These are phyloP conservation scores for Hericium coralloides DNA, from an alignment of 768 basidiomycete genomes.

Conservation along the genomic window DNA sequence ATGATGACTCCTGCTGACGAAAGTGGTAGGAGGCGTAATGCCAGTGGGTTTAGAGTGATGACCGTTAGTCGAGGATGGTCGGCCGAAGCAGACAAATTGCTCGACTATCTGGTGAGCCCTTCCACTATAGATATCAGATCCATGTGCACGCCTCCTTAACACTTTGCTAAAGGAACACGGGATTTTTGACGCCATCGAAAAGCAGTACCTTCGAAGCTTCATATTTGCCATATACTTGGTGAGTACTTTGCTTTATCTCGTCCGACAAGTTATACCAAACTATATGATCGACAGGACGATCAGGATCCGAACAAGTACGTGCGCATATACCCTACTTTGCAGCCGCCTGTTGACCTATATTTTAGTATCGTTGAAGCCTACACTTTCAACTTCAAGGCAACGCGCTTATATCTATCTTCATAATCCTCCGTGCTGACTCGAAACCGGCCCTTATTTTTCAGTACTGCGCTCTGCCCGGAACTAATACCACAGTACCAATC, in stretches of 20 bases:
- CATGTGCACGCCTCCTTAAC: background rate
- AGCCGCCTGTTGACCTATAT: background rate
- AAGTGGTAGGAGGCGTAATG: slow-evolving; percentile 27
- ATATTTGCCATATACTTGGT: slow-evolving; percentile 83
- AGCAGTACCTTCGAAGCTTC: slow-evolving; percentile 77
- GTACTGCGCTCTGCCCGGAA: slow-evolving; percentile 66
- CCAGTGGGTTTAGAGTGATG: slow-evolving; percentile 67
- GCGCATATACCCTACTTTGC: slow-evolving; percentile 21
- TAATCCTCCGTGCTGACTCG: background rate
- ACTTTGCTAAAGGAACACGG: slow-evolving; percentile 56
- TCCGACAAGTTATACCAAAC: slow-evolving; percentile 1
- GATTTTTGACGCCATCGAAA: slow-evolving; percentile 80
- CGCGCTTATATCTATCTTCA: background rate
- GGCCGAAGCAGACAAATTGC: slow-evolving; percentile 71
- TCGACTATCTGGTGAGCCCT: slow-evolving; percentile 62
- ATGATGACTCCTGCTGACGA: slow-evolving; percentile 26
- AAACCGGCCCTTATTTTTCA: slow-evolving; percentile 18
- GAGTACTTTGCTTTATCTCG: slow-evolving; percentile 15
- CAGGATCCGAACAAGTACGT: slow-evolving; percentile 78
- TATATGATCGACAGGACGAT: slow-evolving; percentile 45
- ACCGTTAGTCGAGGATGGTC: slow-evolving; percentile 68
- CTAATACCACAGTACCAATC: slow-evolving; percentile 50
- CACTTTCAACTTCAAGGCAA: slow-evolving; percentile 69
- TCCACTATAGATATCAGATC: background rate
- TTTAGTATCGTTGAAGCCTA: slow-evolving; percentile 79